A percentile compares a stretch with the other conserved stretches of the same genome.
These are phyloP conservation scores for Choiromyces venosus DNA, from an alignment of 495 filamentous ascomycete genomes.

Conservation along the genomic window DNA sequence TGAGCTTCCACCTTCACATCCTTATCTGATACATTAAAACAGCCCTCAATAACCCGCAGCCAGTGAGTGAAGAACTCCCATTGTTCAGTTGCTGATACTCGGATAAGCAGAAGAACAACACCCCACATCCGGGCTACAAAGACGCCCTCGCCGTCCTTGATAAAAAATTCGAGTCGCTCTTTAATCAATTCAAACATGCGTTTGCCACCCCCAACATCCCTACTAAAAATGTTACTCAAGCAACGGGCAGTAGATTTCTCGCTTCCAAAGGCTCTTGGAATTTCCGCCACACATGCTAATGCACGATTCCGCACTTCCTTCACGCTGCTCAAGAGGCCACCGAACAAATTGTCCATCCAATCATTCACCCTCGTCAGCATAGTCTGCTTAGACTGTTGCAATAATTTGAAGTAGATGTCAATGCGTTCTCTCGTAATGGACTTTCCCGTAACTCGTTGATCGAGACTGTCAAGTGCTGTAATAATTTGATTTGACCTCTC, in stretches of 20 bases:
- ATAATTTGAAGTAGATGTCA: slow-evolving; percentile 65
- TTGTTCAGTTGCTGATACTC: slow-evolving; percentile 54
- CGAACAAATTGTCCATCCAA: slow-evolving; percentile 79
- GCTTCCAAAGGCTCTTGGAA: slow-evolving; percentile 58
- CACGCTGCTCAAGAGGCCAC: slow-evolving; percentile 68
- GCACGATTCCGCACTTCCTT: slow-evolving; percentile 71
- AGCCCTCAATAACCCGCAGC: slow-evolving; percentile 69
- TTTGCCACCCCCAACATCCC: slow-evolving; percentile 51
- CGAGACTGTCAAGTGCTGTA: slow-evolving; percentile 61
- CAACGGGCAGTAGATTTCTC: slow-evolving; percentile 59
- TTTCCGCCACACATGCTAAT: slow-evolving; percentile 63
- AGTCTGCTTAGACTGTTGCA: slow-evolving; percentile 59
- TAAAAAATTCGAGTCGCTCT: slow-evolving; percentile 64
- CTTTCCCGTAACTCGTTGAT: slow-evolving; percentile 68
- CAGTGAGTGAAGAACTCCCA: slow-evolving; percentile 70
- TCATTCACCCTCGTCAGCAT: slow-evolving; percentile 58
- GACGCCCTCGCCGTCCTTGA: slow-evolving; percentile 57
- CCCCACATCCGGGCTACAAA: slow-evolving; percentile 89
- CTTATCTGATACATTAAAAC: slow-evolving; percentile 74
- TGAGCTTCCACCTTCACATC: slow-evolving; percentile 70
- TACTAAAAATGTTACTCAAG: slow-evolving; percentile 61
- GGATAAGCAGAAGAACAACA: slow-evolving; percentile 67
- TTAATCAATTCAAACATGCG: slow-evolving; percentile 61
- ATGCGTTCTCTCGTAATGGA: slow-evolving; percentile 68
- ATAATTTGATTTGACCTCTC: slow-evolving; percentile 64